Evolutionary conservation across 768 basidiomycete genomes (phyloP), one percentile per base, ranked within the genome.

Genomic region (Termitomyces sp.): DNA sequence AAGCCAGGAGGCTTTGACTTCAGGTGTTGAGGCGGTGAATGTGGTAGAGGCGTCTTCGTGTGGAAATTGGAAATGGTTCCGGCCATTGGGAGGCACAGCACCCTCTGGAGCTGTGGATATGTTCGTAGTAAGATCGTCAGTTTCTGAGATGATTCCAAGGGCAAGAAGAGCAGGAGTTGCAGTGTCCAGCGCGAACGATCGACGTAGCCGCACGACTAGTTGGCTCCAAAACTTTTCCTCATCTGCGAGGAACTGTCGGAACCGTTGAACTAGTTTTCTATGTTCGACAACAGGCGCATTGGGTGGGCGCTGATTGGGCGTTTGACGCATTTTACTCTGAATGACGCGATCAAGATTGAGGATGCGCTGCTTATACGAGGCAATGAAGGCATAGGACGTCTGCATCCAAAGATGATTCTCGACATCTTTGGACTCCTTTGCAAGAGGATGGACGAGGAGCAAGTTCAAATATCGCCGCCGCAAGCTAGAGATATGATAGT

Each of bases 151-250:
- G 50, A 92, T 80, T 7, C 79, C 81, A 6, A 94, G 81, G 7
- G 76, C 66, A 16, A 76, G 65, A 33, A 94, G 78, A 25, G 80
- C 73, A 5, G 81, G 70, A 10, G 77, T 73, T 1, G 84, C 86
- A 61, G 89, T 84, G 36, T 80, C 75, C n/a, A 94, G 76, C 5
- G 70, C 78, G 57, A 90, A 93, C 9, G 85, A 77, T 53, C 85
- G 81, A 43, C 85, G 85, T 58, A 94, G 75, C 33, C 94, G 83
- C 45, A 85, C 73, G 42, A 94, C 77, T 18, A 98, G 78, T 56
- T 86, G 82, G 27, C 80, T 83, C 89, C 94, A 99, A 70, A 96
- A 97, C 62, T 85, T 88, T 67, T 95, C 91, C 68, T 99, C 96
- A 31, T 89, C 85, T 0, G 85, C 80, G 13, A 99, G 82, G 66